Evolutionary conservation across 2,329 filamentous ascomycete species (phyloP), one percentile per base, ranked within the genome.

Genomic region (Acrodontium crateriforme): DNA sequence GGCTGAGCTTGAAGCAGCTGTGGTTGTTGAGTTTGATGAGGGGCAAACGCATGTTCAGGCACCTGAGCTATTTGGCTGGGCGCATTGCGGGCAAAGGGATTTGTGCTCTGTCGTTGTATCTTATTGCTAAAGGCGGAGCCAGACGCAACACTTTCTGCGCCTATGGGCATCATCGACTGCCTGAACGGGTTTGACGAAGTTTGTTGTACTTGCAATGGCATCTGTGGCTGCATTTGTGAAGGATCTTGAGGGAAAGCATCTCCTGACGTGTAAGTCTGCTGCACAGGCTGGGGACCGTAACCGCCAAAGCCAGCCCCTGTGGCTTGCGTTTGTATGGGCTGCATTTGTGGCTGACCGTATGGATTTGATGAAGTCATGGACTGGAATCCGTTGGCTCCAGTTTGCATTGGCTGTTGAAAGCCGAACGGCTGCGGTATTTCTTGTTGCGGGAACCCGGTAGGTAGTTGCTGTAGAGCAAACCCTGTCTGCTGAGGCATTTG

Each of bases 131-230:
- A 46, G 28, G 23, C 39, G 39, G 13, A 34, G 33, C 25, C 32
- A 24, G 25, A 25, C 11, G 33, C 31, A 11, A 30, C 36, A 9
- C 34, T 30, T 21, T 14, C 16, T 27, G n/a, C 30, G n/a, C 42
- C 45, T 11, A 47, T 47, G 2, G 59, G 47, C 59, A 93, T 63
- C 74, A 87, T 87, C 1, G 87, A 94, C 49, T 84, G 78, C 22
- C 89, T 71, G 69, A 98, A 98, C 0, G 89, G 89, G 50, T 98
- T 98, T 6, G 84, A 93, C 13, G 63, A 74, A 44, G 74, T 70
- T 48, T 65, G 67, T 33, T 65, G 64, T 14, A 54, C 61, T 45
- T 54, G 50, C 9, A 37, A 69, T 46, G 64, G 67, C 51, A 46
- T 62, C 42, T 20, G 29, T 2, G 44, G 34, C 46, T 44, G 62